phyloP scores from a whole-genome alignment of 306 rosid species.

The Inga laurina region DNA sequence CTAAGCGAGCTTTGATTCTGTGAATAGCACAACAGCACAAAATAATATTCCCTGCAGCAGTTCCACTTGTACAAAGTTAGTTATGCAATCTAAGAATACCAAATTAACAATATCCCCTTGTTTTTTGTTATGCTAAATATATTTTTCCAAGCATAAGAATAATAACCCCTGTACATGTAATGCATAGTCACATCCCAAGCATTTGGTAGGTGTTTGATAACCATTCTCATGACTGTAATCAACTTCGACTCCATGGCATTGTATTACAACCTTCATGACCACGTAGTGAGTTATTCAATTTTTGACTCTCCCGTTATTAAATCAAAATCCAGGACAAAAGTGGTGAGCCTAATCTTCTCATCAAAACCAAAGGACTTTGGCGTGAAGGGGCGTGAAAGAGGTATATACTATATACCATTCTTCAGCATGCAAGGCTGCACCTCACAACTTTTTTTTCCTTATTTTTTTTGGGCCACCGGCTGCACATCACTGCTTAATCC shows the following conservation, averaged over 20 bases:
- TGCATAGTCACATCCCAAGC: constrained; percentile 16
- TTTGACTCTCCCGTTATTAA: not conserved
- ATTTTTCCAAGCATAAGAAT: not conserved
- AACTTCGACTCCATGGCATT: not conserved
- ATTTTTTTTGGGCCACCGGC: not conserved
- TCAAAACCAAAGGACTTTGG: not conserved
- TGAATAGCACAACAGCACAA: not conserved
- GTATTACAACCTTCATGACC: not conserved
- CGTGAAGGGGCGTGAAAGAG: not conserved
- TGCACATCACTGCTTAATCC: not conserved
- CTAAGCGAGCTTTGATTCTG: not conserved
- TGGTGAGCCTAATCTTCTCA: not conserved
- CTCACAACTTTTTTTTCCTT: not conserved
- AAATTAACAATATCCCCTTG: not conserved
- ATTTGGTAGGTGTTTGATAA: not conserved
- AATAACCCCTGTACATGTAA: not conserved
- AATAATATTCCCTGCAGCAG: not conserved
- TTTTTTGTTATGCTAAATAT: not conserved
- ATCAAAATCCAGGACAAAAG: not conserved
- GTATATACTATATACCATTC: not conserved
- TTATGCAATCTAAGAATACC: not conserved
- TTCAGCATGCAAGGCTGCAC: not conserved
- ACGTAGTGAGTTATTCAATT: not conserved
- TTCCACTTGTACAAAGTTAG: constrained; percentile 1
- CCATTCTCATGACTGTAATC: not conserved